phyloP scores from a whole-genome alignment of 768 basidiomycete species.

The Amanita jacksonii region DNA sequence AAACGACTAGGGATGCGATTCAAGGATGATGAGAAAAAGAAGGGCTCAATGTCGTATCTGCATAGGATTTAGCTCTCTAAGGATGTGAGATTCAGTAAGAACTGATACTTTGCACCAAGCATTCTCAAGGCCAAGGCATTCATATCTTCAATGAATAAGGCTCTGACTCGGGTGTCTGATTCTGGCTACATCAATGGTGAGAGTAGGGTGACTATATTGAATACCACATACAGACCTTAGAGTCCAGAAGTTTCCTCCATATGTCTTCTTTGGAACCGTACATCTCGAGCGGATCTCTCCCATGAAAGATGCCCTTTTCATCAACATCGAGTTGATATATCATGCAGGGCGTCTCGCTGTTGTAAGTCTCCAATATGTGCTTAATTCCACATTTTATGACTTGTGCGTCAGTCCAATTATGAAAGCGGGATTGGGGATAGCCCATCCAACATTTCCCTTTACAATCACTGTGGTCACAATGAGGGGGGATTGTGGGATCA shows the following conservation, averaged over 20 bases:
- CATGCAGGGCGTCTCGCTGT: conserved; percentile 17
- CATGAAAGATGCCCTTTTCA: conserved; percentile 25
- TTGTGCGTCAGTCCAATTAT: conserved; percentile 46
- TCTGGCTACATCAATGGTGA: conserved; percentile 2
- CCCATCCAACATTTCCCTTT: conserved; percentile 27
- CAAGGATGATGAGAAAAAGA: conserved; percentile 56
- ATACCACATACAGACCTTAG: conserved; percentile 22
- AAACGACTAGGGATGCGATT: conserved; percentile 64
- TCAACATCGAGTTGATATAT: conserved; percentile 35
- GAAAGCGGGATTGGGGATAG: conserved; percentile 40
- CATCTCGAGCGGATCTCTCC: conserved; percentile 16
- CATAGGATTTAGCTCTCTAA: background rate
- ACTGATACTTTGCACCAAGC: conserved; percentile 51
- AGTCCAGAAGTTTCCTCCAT: conserved; percentile 27
- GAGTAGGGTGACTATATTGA: background rate
- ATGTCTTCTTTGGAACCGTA: conserved; percentile 16
- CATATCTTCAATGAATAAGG: conserved; percentile 47
- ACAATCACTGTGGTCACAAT: conserved; percentile 28
- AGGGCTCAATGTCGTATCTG: conserved; percentile 53
- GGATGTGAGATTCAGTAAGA: conserved; percentile 8
- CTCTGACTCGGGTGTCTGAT: conserved; percentile 35
- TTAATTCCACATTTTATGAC: conserved; percentile 30
- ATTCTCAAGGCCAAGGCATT: conserved; percentile 46
- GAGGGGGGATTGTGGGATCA: conserved; percentile 25
- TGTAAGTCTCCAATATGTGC: conserved; percentile 24